phyloP scores from a whole-genome alignment of 805 yeast genomes.

The Wickerhamiella allomyrinae region DNA sequence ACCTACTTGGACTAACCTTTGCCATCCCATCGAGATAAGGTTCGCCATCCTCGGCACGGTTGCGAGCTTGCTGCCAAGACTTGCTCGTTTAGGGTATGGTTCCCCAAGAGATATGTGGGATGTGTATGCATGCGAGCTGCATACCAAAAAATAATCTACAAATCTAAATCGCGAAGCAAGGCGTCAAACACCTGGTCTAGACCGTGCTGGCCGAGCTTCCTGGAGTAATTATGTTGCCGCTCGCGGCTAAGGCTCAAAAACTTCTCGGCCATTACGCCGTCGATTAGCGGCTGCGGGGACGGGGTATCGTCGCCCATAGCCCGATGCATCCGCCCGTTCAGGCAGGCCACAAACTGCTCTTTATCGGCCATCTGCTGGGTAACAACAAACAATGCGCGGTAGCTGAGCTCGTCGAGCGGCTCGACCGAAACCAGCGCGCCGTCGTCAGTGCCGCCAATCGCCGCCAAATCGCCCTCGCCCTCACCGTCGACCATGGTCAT shows the following conservation, averaged over 20 bases:
- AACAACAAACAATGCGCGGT: slow-evolving; percentile 66
- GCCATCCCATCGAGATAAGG: too few species aligned
- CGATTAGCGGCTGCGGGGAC: slow-evolving; percentile 18
- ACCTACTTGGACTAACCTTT: too few species aligned
- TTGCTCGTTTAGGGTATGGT: too few species aligned
- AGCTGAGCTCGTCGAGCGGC: slow-evolving; percentile 62
- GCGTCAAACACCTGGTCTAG: slow-evolving; percentile 16
- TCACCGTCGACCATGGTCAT: slow-evolving; percentile 20
- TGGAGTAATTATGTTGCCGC: slow-evolving; percentile 17
- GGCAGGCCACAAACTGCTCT: slow-evolving; percentile 56
- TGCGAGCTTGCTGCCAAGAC: too few species aligned
- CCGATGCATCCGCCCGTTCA: slow-evolving; percentile 46
- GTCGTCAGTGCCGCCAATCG: slow-evolving; percentile 60
- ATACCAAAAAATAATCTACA: too few species aligned
- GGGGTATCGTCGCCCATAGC: slow-evolving; percentile 7
- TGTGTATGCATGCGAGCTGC: too few species aligned
- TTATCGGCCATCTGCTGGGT: slow-evolving; percentile 81
- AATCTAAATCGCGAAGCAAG: slow-evolving; percentile 1
- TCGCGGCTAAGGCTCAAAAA: slow-evolving; percentile 18
- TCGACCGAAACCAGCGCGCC: slow-evolving; percentile 64
- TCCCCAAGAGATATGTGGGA: too few species aligned
- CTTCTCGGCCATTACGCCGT: slow-evolving; percentile 17
- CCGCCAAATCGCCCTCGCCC: slow-evolving; percentile 27
- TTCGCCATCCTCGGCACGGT: too few species aligned
- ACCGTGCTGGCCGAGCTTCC: slow-evolving; percentile 22